Evolutionary conservation across 1,284 basidiomycete species (phyloP).

Genomic region (Tilletia caries): DNA sequence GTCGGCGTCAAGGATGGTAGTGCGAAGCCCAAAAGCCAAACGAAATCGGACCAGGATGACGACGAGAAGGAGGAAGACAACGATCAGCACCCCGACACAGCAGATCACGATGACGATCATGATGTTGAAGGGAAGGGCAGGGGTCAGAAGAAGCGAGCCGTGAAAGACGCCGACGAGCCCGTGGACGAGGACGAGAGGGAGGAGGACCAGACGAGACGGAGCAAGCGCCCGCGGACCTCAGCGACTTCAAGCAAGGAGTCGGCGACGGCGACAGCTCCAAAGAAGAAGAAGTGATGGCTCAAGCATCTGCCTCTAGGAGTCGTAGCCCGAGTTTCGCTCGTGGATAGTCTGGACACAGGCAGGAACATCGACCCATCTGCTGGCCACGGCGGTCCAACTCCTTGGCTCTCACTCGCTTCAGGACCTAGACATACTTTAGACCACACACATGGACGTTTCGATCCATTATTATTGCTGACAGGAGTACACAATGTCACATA

Average conservation of each 20-base stretch:
- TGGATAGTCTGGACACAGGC: too few species aligned
- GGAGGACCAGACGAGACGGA: neutral
- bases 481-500: too few species aligned
- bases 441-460: too few species aligned
- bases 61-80: neutral
- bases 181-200: neutral
- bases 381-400: too few species aligned
- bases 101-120: conserved; percentile 9
- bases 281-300: too few species aligned
- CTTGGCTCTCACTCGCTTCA: too few species aligned
- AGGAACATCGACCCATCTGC: too few species aligned
- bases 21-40: conserved; percentile 13
- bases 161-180: neutral
- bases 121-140: neutral
- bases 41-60: neutral
- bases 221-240: neutral
- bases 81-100: conserved; percentile 5
- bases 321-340: too few species aligned
- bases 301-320: too few species aligned
- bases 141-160: neutral
- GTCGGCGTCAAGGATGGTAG: conserved; percentile 15
- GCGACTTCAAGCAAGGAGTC: neutral
- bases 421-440: too few species aligned
- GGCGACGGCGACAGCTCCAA: too few species aligned
- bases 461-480: too few species aligned